Evolutionary conservation across 2,329 filamentous ascomycete species (phyloP), one percentile per base, ranked within the genome.

Genomic region (Nigrospora osmanthi): DNA sequence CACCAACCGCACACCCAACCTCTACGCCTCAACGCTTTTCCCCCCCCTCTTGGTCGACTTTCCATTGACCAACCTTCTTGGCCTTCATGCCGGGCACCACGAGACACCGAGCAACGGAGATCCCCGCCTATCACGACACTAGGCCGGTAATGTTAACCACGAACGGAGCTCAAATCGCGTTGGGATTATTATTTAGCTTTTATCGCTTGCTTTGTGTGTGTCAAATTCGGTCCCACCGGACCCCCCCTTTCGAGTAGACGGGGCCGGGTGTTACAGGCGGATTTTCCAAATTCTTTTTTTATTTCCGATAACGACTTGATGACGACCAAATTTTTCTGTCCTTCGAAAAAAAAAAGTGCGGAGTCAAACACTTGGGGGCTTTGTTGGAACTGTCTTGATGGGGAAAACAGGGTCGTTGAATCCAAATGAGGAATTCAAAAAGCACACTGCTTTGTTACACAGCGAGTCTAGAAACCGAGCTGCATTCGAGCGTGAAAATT

Each of bases 331-430:
- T 58, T 59, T 58, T 58, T 52, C 59, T 35, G 31, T 54, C 58
- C 55, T 49, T 59, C 55, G 50, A 67, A 64, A 66, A 61, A 60
- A 67, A 64, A 66, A 61, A 60, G 58, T 56, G 61, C 58, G 62
- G 61, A 64, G 62, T 60, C 53, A 58, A 58, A 23, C 23, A 54
- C n/a, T n/a, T 54, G 57, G 53, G 57, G n/a, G n/a, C n/a, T 53
- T 54, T 54, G 59, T 63, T 62, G 57, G 60, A 60, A 59, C 61
- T 57, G 60, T 61, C 55, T 62, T 42, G 40, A 42, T 31, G 33
- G 40, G 38, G 23, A 30, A 17, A 34, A 42, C 32, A 12, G 35
- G 32, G 40, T 34, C 35, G 28, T 35, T 33, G 40, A 42, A 36
- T 31, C 40, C 17, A 42, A 16, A 28, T 7, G 40, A 36, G 17